Evolutionary conservation across 305 asterid species (phyloP).

Genomic region (Caryopteris hybrid): DNA sequence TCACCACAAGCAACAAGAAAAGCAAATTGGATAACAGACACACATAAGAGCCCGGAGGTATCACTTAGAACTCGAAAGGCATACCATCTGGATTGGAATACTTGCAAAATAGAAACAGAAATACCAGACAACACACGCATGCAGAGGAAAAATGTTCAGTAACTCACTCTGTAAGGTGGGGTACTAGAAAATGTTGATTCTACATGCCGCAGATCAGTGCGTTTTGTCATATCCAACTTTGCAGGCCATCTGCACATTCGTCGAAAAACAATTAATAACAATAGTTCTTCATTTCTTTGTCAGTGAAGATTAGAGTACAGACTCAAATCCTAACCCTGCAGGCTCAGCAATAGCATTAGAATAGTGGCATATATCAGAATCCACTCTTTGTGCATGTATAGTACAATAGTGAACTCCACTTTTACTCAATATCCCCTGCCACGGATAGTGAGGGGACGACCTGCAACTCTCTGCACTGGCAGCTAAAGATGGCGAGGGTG

Average conservation of each 20-base stretch:
- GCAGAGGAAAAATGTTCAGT: neutral
- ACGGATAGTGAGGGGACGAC: slow-evolving; percentile 34
- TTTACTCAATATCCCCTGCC: slow-evolving; percentile 93
- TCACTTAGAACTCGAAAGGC: neutral
- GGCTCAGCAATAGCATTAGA: slow-evolving; percentile 70
- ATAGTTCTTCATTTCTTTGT: neutral
- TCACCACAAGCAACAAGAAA: neutral
- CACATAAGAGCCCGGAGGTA: neutral
- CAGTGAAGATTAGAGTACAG: slow-evolving; percentile 13
- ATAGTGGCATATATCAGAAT: slow-evolving; percentile 82
- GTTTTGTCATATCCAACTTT: slow-evolving; percentile 85
- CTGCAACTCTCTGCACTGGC: slow-evolving; percentile 33
- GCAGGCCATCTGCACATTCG: slow-evolving; percentile 87
- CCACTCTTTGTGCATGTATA: slow-evolving; percentile 70
- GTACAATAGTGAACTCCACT: slow-evolving; percentile 84
- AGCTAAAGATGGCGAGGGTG: slow-evolving; percentile 56
- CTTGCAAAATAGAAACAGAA: neutral
- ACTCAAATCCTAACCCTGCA: slow-evolving; percentile 50
- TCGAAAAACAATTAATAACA: slow-evolving; percentile 6
- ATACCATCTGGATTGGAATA: neutral
- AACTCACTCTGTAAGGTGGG: slow-evolving; percentile 72
- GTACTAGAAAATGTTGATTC: slow-evolving; percentile 71
- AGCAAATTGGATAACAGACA: slow-evolving; percentile 1
- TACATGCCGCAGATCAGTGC: slow-evolving; percentile 87
- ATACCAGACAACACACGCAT: neutral